Conservation (phyloP, 768 basidiomycete species). For the Boletus pseudo-olivaceus region DNA sequence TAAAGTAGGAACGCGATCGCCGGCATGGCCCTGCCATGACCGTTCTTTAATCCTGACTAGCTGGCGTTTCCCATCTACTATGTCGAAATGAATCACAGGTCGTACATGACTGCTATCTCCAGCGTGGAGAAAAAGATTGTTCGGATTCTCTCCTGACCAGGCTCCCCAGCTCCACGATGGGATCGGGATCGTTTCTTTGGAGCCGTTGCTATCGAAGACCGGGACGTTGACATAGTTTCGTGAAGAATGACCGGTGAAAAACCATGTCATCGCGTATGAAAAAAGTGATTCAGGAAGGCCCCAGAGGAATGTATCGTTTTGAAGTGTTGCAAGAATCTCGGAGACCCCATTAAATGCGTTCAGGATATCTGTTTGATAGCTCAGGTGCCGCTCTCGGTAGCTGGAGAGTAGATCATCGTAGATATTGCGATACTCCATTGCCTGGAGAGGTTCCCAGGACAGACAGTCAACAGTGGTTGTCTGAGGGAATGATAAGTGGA, state of each 20-base stretch:
- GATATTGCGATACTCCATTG: background rate
- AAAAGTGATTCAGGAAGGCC: conserved; percentile 15
- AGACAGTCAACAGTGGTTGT: background rate
- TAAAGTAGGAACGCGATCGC: background rate
- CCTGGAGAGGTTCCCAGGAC: background rate
- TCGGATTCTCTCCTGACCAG: conserved; percentile 1
- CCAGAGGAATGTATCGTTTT: conserved; percentile 13
- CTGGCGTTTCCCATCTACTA: background rate
- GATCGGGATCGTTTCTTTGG: background rate
- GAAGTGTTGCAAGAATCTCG: conserved; percentile 5
- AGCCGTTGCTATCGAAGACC: conserved; percentile 4
- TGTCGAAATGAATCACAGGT: conserved; percentile 5
- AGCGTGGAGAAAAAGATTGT: background rate
- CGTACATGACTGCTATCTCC: background rate
- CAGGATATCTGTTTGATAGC: conserved; percentile 13
- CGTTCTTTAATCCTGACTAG: conserved; percentile 1
- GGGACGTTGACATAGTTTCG: conserved; percentile 3
- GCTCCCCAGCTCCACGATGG: conserved; percentile 22
- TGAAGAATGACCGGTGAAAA: background rate
- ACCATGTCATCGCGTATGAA: conserved; percentile 12
- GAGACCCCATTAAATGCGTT: conserved; percentile 17
- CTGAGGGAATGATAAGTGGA: background rate
- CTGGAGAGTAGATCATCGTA: background rate
- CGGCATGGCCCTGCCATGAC: background rate
- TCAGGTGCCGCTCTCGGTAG: conserved; percentile 12